phyloP scores from a whole-genome alignment of 371 early-diverging fungal species.

The Rhizomucor miehei region DNA sequence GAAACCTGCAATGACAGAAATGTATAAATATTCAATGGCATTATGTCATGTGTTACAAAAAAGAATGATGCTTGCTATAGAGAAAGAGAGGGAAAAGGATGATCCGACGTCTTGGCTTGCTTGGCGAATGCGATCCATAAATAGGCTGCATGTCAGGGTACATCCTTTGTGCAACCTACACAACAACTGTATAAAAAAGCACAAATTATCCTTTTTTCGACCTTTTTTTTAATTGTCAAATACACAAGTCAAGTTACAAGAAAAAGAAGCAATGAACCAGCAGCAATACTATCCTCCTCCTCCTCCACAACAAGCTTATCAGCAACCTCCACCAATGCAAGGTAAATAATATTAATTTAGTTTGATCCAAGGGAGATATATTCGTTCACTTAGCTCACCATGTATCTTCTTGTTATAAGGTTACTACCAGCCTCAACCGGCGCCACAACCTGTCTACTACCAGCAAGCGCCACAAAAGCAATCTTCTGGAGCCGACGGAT shows the following conservation, averaged over 20 bases:
- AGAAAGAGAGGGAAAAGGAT: too few species aligned
- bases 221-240: not conserved
- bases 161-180: too few species aligned
- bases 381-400: not conserved
- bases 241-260: not conserved
- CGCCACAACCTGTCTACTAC: conserved; percentile 19
- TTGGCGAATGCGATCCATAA: too few species aligned
- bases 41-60: too few species aligned
- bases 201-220: not conserved
- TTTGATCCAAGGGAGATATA: not conserved
- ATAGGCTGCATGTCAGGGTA: too few species aligned
- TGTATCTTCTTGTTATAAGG: not conserved
- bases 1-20: too few species aligned
- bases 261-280: conserved; percentile 14
- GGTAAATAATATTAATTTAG: not conserved
- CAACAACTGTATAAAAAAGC: not conserved
- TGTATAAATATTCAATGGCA: too few species aligned
- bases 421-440: conserved; percentile 24
- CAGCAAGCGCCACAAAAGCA: conserved; percentile 16
- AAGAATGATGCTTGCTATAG: too few species aligned
- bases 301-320: conserved; percentile 21
- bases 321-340: not conserved
- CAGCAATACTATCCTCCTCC: conserved; percentile 17
- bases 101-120: too few species aligned
- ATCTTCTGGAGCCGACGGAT: conserved; percentile 5